Evolutionary conservation across 73 alveolate species (phyloP).

Genomic region (Tetrahymena malaccensis): DNA sequence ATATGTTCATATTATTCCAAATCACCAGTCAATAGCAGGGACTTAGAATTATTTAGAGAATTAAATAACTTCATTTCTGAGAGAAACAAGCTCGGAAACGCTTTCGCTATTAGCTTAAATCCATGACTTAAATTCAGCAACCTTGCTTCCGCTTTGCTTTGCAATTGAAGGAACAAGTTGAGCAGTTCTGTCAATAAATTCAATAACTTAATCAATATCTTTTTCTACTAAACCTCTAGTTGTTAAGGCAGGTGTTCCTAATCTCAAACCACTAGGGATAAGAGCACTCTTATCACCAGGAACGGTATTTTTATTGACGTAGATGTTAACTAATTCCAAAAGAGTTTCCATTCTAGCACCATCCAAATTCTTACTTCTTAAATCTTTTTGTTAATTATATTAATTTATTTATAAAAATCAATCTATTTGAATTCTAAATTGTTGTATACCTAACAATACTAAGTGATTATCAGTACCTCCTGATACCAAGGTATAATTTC

Average conservation of each 20-base stretch:
- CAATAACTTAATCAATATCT: conserved; percentile 63
- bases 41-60: not conserved
- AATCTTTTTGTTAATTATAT: conserved; percentile 33
- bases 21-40: not conserved
- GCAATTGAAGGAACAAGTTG: not conserved
- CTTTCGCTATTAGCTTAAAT: not conserved
- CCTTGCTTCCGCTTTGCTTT: not conserved
- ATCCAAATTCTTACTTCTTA: conserved; percentile 68
- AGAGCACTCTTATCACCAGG: conserved; percentile 86
- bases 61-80: not conserved
- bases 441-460: not conserved
- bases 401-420: not conserved
- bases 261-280: conserved; percentile 88
- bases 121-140: not conserved
- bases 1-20: not conserved
- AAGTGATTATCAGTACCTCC: conserved; percentile 96
- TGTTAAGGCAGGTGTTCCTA: conserved; percentile 90
- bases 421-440: too few species aligned
- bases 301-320: conserved; percentile 83
- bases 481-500: conserved; percentile 66
- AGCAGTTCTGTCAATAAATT: conserved; percentile 21
- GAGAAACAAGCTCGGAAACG: not conserved
- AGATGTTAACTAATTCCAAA: conserved; percentile 71
- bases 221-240: conserved; percentile 79
- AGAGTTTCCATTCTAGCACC: conserved; percentile 87